These are phyloP conservation scores for Kalaharituber pfeilii DNA, from an alignment of 2,329 filamentous ascomycete genomes.

Conservation along the genomic window DNA sequence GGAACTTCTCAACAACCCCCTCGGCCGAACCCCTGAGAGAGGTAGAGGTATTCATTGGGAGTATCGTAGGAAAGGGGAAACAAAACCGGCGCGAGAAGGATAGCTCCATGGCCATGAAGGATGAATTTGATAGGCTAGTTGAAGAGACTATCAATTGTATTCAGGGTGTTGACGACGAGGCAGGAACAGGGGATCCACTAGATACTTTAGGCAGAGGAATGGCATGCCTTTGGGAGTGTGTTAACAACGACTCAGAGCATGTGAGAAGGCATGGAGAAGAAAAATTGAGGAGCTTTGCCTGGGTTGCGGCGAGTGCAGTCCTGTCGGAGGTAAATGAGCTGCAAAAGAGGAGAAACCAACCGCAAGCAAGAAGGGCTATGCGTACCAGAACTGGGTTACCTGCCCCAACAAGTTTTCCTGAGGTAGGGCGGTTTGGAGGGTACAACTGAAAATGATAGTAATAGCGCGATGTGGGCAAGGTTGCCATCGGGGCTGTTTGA, in stretches of 20 bases:
- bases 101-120: slow-evolving; percentile 29
- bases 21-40: slow-evolving; percentile 31
- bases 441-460: too few relatives aligned
- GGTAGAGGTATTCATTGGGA: slow-evolving; percentile 40
- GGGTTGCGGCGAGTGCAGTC: slow-evolving; percentile 35
- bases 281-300: slow-evolving; percentile 34
- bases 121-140: slow-evolving; percentile 30
- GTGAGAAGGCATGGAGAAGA: slow-evolving; percentile 23
- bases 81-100: slow-evolving; percentile 29
- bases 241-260: slow-evolving; percentile 25
- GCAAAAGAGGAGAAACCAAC: slow-evolving; percentile 10
- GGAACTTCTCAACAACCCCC: slow-evolving; percentile 29
- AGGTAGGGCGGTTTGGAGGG: too few relatives aligned
- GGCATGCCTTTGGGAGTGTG: slow-evolving; percentile 33
- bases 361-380: neutral
- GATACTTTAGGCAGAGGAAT: slow-evolving; percentile 34
- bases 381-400: neutral
- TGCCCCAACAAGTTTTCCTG: too few relatives aligned
- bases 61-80: slow-evolving; percentile 34
- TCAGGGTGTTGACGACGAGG: slow-evolving; percentile 27
- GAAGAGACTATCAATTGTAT: slow-evolving; percentile 31
- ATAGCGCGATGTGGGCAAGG: too few relatives aligned
- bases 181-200: slow-evolving; percentile 14
- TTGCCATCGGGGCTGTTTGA: too few relatives aligned
- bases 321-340: slow-evolving; percentile 33